These are phyloP conservation scores for Arachis hypogaea DNA, from an alignment of 306 rosid genomes.

Conservation along the genomic window DNA sequence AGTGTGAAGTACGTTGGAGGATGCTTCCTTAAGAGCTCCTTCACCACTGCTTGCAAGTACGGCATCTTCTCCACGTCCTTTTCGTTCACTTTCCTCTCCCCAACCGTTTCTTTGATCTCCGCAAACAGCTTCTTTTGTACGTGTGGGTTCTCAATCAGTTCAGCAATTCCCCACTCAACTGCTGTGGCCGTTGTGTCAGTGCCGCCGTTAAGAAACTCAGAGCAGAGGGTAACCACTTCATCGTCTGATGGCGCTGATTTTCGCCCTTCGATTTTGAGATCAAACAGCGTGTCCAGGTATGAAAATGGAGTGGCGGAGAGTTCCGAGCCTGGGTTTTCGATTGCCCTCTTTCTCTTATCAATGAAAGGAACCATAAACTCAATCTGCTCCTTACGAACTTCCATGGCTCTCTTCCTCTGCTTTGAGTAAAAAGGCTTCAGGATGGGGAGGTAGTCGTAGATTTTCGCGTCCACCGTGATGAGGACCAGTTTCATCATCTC, in stretches of 20 bases:
- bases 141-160: slow-evolving; percentile 57
- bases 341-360: slow-evolving; percentile 60
- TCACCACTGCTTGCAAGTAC: slow-evolving; percentile 74
- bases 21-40: slow-evolving; percentile 77
- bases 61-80: slow-evolving; percentile 82
- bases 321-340: slow-evolving; percentile 75
- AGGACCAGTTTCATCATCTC: slow-evolving; percentile 66
- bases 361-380: slow-evolving; percentile 66
- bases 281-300: slow-evolving; percentile 86
- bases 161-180: slow-evolving; percentile 82
- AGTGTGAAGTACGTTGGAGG: slow-evolving; percentile 85
- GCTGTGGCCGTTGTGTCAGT: slow-evolving; percentile 93
- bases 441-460: slow-evolving; percentile 84
- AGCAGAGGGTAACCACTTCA: slow-evolving; percentile 75
- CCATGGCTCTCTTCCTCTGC: slow-evolving; percentile 63
- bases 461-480: slow-evolving; percentile 71
- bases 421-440: slow-evolving; percentile 75
- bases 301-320: slow-evolving; percentile 73
- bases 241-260: slow-evolving; percentile 55
- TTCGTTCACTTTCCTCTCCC: slow-evolving; percentile 63
- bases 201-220: slow-evolving; percentile 89
- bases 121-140: slow-evolving; percentile 55
- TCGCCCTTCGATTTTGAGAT: slow-evolving; percentile 61
- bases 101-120: slow-evolving; percentile 47
- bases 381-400: slow-evolving; percentile 65